A percentile compares a stretch with the other conserved stretches of the same genome.
phyloP scores from a whole-genome alignment of 2,329 filamentous ascomycete species.

The Fusarium cicatricum region DNA sequence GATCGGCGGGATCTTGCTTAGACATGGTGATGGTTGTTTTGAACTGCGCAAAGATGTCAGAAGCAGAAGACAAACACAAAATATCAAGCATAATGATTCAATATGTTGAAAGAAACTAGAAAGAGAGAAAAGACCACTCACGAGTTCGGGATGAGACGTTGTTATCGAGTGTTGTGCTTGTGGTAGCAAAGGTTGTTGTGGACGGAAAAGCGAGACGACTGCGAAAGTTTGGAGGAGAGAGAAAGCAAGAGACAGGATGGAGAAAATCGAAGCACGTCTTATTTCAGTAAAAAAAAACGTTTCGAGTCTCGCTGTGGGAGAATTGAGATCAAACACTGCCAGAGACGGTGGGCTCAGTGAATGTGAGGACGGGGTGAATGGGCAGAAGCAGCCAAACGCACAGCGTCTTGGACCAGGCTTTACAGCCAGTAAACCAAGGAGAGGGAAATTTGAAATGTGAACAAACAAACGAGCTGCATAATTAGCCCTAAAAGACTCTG shows the following conservation, averaged over 20 bases:
- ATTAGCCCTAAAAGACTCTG: neutral
- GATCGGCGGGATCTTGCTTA: slow-evolving; percentile 58
- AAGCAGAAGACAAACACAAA: neutral
- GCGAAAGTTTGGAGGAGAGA: neutral
- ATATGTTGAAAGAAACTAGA: neutral
- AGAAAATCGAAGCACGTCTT: neutral
- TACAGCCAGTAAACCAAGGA: neutral
- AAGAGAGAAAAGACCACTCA: neutral
- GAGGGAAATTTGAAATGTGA: neutral
- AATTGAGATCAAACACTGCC: neutral
- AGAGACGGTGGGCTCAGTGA: neutral
- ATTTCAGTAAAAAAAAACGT: neutral
- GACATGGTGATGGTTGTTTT: slow-evolving; percentile 55
- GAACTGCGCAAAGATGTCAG: slow-evolving; percentile 8
- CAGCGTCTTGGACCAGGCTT: neutral
- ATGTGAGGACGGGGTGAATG: slow-evolving; percentile 10
- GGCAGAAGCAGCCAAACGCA: slow-evolving; percentile 9
- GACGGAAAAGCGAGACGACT: neutral
- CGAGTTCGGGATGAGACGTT: slow-evolving; percentile 3
- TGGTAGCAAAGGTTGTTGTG: neutral
- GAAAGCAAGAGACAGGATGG: neutral
- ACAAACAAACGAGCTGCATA: neutral
- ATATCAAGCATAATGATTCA: neutral
- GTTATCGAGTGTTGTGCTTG: slow-evolving; percentile 3
- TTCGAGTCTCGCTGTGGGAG: neutral